These are phyloP conservation scores for Linderniella brevidens DNA, from an alignment of 257 asterid genomes.

Conservation along the genomic window DNA sequence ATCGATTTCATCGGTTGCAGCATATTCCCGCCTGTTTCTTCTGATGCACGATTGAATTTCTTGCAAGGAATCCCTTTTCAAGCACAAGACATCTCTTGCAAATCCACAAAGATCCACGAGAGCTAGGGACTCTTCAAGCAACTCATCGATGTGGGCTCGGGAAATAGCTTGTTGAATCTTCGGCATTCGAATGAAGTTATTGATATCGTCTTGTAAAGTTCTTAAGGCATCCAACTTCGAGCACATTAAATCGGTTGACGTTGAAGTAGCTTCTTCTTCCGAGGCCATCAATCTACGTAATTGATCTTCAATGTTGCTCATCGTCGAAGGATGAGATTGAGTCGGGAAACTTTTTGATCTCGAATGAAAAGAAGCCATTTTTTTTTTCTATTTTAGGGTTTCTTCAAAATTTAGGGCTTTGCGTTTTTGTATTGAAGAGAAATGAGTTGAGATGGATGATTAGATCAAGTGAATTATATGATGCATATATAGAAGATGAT, in stretches of 20 bases:
- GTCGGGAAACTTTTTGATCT: too few species aligned
- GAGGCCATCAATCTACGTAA: conserved; percentile 4
- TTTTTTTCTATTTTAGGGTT: too few species aligned
- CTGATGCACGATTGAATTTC: conserved; percentile 10
- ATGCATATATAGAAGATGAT: too few species aligned
- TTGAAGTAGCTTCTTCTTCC: conserved; percentile 5
- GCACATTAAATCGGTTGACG: conserved; percentile 10
- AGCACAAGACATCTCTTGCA: neutral
- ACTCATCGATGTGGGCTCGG: conserved; percentile 8
- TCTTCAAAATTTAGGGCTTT: too few species aligned
- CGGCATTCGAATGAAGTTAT: conserved; percentile 15
- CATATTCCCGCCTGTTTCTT: conserved; percentile 5
- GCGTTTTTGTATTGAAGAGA: too few species aligned
- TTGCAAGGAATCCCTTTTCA: conserved; percentile 15
- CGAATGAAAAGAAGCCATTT: too few species aligned
- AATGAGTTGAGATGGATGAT: too few species aligned
- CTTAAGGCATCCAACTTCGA: conserved; percentile 15
- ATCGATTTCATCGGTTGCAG: conserved; percentile 10
- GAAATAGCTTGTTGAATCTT: conserved; percentile 14
- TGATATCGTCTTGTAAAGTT: conserved; percentile 14
- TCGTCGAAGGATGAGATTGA: too few species aligned
- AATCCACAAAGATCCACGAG: conserved; percentile 14
- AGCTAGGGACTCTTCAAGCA: conserved; percentile 16
- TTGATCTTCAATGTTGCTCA: too few species aligned
- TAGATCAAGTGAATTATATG: too few species aligned